A percentile compares a stretch with the other conserved stretches of the same genome.
These are phyloP conservation scores for Acer negundo DNA, from an alignment of 345 rosid species.

Conservation along the genomic window DNA sequence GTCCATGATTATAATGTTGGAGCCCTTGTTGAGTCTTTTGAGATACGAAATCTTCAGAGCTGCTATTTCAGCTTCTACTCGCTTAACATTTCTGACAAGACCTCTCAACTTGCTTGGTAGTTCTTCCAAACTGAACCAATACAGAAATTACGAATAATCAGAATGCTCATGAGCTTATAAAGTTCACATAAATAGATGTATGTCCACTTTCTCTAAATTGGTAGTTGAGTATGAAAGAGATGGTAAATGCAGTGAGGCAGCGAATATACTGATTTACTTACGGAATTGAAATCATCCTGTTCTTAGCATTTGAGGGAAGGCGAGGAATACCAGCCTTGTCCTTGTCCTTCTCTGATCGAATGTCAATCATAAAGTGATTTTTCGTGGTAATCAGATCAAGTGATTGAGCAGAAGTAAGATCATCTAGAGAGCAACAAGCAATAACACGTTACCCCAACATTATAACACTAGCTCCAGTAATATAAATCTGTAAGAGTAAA, in stretches of 20 bases:
- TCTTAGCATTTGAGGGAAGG: constrained; percentile 89
- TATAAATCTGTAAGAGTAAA: no score
- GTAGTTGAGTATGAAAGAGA: neutral
- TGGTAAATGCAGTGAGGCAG: constrained; percentile 7
- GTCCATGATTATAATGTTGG: constrained; percentile 82
- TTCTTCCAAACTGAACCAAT: constrained; percentile 70
- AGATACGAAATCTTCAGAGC: constrained; percentile 89
- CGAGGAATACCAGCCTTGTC: constrained; percentile 85
- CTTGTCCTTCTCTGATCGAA: constrained; percentile 94
- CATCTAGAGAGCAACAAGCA: constrained; percentile 47
- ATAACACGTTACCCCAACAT: neutral
- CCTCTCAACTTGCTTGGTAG: constrained; percentile 77
- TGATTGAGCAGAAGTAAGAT: constrained; percentile 80
- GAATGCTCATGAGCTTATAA: neutral
- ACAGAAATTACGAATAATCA: neutral
- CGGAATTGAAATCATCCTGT: constrained; percentile 78
- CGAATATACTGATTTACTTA: constrained; percentile 48
- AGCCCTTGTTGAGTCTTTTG: constrained; percentile 81
- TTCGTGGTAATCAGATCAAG: constrained; percentile 64
- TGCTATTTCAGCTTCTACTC: constrained; percentile 88
- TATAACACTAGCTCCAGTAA: neutral
- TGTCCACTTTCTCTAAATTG: neutral
- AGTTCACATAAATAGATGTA: neutral
- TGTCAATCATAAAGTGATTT: constrained; percentile 70
- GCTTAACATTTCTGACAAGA: constrained; percentile 65